Conservation (phyloP, 176 grass and related monocot genomes). For the Paspalum notatum region DNA sequence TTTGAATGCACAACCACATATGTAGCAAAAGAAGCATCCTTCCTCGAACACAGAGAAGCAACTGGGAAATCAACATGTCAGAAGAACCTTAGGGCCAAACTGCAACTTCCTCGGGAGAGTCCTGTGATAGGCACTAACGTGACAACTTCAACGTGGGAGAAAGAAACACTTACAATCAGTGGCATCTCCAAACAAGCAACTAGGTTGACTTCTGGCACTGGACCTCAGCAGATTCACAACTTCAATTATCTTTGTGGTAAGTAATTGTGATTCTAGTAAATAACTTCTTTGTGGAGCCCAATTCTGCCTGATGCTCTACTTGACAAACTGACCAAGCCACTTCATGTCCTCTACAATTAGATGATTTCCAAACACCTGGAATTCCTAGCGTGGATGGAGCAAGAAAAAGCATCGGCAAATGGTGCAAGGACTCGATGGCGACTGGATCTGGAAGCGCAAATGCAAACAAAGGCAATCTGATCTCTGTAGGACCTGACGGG, state of each 20-base stretch:
- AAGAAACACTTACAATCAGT: constrained; percentile 66
- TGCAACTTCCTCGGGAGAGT: constrained; percentile 34
- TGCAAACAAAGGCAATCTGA: constrained; percentile 64
- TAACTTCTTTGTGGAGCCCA: neutral
- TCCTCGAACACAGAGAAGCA: constrained; percentile 10
- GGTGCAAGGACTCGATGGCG: constrained; percentile 52
- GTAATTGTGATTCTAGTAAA: constrained; percentile 23
- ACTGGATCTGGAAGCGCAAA: constrained; percentile 27
- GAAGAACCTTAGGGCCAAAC: constrained; percentile 27
- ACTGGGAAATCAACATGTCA: constrained; percentile 35
- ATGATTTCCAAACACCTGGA: constrained; percentile 49
- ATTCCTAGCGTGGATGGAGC: constrained; percentile 31
- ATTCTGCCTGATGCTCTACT: constrained; percentile 5
- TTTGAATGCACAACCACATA: constrained; percentile 10
- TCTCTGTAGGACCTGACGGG: constrained; percentile 73
- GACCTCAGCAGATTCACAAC: constrained; percentile 55
- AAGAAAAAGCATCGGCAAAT: constrained; percentile 65
- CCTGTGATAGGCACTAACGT: neutral
- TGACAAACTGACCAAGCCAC: constrained; percentile 16
- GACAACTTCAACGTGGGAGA: constrained; percentile 48
- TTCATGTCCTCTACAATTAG: constrained; percentile 33
- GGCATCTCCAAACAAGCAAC: constrained; percentile 62
- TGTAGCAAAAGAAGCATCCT: constrained; percentile 23
- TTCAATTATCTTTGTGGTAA: constrained; percentile 59
- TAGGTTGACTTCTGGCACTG: constrained; percentile 40